These are phyloP conservation scores for Cercophora sp. DNA, from an alignment of 495 filamentous ascomycete genomes.

Conservation along the genomic window DNA sequence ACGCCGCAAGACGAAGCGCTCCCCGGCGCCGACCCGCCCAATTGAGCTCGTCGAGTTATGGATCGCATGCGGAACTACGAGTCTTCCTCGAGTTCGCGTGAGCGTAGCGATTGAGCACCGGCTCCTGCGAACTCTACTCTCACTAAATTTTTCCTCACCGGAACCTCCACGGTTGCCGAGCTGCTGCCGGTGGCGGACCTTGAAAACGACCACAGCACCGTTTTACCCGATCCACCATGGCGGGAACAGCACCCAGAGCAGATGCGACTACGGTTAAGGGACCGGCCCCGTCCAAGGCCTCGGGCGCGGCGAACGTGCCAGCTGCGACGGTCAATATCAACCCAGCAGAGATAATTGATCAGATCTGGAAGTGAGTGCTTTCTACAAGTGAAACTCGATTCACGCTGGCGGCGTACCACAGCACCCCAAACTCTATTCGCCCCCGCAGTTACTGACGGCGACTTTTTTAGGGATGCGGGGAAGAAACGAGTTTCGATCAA, in stretches of 20 bases:
- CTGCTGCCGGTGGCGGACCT: too few relatives aligned
- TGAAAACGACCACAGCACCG: too few relatives aligned
- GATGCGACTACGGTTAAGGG: too few relatives aligned
- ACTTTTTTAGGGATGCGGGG: slow-evolving; percentile 20
- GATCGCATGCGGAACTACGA: slow-evolving; percentile 23
- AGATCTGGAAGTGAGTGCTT: slow-evolving; percentile 28
- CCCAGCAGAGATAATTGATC: slow-evolving; percentile 10
- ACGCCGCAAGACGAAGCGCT: slow-evolving; percentile 27
- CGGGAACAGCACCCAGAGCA: too few relatives aligned
- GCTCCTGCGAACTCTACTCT: neutral
- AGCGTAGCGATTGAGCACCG: slow-evolving; percentile 18
- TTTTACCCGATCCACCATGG: too few relatives aligned
- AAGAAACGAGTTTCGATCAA: slow-evolving; percentile 21
- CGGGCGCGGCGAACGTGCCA: neutral
- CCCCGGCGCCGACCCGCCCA: slow-evolving; percentile 20
- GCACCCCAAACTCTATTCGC: too few relatives aligned
- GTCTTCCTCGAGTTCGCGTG: slow-evolving; percentile 20
- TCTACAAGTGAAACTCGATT: too few relatives aligned
- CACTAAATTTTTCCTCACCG: too few relatives aligned
- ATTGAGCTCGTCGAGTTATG: slow-evolving; percentile 25
- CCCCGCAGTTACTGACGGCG: slow-evolving; percentile 15
- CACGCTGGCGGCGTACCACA: too few relatives aligned
- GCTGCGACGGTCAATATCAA: slow-evolving; percentile 12
- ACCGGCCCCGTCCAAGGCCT: too few relatives aligned
- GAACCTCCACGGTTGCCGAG: too few relatives aligned